phyloP scores from a whole-genome alignment of 2,329 filamentous ascomycete species.

The Pezicula carpinea region DNA sequence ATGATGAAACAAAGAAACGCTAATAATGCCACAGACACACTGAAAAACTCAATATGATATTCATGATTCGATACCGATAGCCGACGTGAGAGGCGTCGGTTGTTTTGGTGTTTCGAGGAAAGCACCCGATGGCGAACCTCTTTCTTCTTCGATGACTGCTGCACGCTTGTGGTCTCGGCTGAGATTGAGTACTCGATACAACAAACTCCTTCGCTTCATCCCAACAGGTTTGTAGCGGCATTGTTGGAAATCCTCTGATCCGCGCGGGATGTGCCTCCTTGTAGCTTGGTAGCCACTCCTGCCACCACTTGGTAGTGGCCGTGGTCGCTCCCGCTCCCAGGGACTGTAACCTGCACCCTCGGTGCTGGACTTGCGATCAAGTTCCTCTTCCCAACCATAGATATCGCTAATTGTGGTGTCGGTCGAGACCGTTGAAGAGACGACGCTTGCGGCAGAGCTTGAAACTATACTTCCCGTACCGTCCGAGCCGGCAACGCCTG shows the following conservation, averaged over 20 bases:
- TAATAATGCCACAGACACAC: slow-evolving; percentile 1
- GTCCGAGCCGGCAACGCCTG: slow-evolving; percentile 28
- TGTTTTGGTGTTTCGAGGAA: not conserved
- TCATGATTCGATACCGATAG: slow-evolving; percentile 1
- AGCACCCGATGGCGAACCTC: not conserved
- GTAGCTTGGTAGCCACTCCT: slow-evolving; percentile 8
- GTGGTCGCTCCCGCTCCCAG: slow-evolving; percentile 16
- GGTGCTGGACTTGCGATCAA: slow-evolving; percentile 29
- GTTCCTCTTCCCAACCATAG: slow-evolving; percentile 52
- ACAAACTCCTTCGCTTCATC: slow-evolving; percentile 22
- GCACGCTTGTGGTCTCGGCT: slow-evolving; percentile 5
- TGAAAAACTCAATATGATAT: not conserved
- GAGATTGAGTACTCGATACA: slow-evolving; percentile 24
- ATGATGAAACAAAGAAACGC: not conserved
- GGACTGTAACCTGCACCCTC: slow-evolving; percentile 15
- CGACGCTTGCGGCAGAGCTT: slow-evolving; percentile 30
- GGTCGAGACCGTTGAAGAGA: slow-evolving; percentile 25
- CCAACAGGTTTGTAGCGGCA: slow-evolving; percentile 12
- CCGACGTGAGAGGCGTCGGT: not conserved
- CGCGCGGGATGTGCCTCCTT: slow-evolving; percentile 11
- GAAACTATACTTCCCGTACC: slow-evolving; percentile 25
- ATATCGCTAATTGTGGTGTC: slow-evolving; percentile 32
- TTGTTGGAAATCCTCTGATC: slow-evolving; percentile 1
- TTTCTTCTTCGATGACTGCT: not conserved
- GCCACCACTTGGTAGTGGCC: slow-evolving; percentile 16